These are phyloP conservation scores for Trichoderma virens DNA, from an alignment of 495 filamentous ascomycete genomes.

Conservation along the genomic window DNA sequence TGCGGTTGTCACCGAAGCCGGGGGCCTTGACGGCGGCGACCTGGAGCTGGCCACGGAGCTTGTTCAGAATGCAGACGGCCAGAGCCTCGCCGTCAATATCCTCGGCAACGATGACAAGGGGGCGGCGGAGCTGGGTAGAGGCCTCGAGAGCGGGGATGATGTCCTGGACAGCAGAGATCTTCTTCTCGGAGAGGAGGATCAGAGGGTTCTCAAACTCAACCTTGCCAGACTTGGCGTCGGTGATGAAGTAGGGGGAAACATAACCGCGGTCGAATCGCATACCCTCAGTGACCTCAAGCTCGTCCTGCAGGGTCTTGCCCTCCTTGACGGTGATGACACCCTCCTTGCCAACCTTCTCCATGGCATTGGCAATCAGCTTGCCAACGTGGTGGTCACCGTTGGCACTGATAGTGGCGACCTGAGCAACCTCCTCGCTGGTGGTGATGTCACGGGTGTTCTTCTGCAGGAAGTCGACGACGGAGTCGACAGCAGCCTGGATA, in stretches of 20 bases:
- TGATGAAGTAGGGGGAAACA: slow-evolving; percentile 99
- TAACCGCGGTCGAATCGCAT: slow-evolving; percentile 99
- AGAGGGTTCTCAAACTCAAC: slow-evolving; percentile 99
- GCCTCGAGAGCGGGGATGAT: slow-evolving; percentile 96
- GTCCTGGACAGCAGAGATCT: slow-evolving; percentile 97
- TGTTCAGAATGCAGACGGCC: slow-evolving; percentile 98
- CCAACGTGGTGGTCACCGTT: slow-evolving; percentile 97
- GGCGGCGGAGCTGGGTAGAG: slow-evolving; percentile 89
- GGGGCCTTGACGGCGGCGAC: slow-evolving; percentile 98
- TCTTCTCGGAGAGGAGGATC: slow-evolving; percentile 98
- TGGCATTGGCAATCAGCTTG: slow-evolving; percentile 89
- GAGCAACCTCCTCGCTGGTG: slow-evolving; percentile 91
- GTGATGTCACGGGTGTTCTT: slow-evolving; percentile 95
- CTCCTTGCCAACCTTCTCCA: slow-evolving; percentile 99
- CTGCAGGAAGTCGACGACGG: slow-evolving; percentile 88
- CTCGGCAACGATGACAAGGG: slow-evolving; percentile 96
- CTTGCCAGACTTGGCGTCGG: slow-evolving; percentile 95
- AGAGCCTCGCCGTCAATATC: slow-evolving; percentile 98
- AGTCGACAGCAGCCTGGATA: slow-evolving; percentile 91
- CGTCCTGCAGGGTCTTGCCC: slow-evolving; percentile 96
- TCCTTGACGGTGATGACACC: slow-evolving; percentile 99
- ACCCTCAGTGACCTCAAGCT: slow-evolving; percentile 97
- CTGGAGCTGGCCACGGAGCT: slow-evolving; percentile 98
- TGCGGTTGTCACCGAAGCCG: slow-evolving; percentile 99
- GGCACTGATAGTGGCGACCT: slow-evolving; percentile 95